phyloP scores from a whole-genome alignment of 108 stramenopile species.

The Skeletonema grethae region DNA sequence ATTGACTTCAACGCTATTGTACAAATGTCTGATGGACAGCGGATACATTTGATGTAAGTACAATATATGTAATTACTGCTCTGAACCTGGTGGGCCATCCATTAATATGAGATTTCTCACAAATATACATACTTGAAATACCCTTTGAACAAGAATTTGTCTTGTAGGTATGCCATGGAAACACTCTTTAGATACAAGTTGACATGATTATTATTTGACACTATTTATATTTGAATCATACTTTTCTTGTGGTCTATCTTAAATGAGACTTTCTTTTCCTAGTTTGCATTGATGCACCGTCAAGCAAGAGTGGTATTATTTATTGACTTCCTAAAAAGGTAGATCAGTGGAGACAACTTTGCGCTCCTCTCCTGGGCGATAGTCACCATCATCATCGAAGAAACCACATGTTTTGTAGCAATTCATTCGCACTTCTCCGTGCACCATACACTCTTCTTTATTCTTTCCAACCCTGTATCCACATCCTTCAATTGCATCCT shows the following conservation, averaged over 20 bases:
- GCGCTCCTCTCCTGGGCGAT: constrained; percentile 2
- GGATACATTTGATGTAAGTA: no score
- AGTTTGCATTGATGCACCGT: no score
- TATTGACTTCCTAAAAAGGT: background rate
- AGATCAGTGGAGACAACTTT: background rate
- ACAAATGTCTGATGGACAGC: no score
- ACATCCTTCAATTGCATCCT: constrained; percentile 1
- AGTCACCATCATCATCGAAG: background rate
- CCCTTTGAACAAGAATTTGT: background rate
- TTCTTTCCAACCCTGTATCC: constrained; percentile 4
- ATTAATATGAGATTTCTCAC: background rate
- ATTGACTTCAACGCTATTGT: no score
- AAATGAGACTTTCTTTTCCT: no score
- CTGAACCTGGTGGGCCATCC: background rate
- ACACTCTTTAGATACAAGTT: background rate
- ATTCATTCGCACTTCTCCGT: constrained; percentile 6
- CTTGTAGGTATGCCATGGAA: background rate
- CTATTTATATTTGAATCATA: no score
- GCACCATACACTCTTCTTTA: constrained; percentile 3
- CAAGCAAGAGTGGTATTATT: no score
- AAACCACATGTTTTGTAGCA: constrained; percentile 14
- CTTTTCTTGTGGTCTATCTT: no score
- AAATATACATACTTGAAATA: background rate
- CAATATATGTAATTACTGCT: no score
- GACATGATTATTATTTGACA: no score